These are phyloP conservation scores for Leptodontidium sp. DNA, from an alignment of 2,329 filamentous ascomycete species.

Conservation along the genomic window DNA sequence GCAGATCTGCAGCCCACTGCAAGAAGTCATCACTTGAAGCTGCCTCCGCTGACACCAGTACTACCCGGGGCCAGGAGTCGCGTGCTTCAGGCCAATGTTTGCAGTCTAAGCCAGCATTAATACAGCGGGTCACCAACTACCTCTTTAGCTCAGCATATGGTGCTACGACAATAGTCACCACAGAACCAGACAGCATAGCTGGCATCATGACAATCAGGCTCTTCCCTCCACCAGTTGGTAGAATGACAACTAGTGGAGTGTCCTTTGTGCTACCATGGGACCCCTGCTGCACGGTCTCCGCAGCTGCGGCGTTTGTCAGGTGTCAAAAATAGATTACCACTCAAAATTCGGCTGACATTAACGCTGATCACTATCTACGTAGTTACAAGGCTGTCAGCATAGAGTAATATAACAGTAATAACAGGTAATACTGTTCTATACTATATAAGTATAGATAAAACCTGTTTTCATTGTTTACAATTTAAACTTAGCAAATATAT, in stretches of 20 bases:
- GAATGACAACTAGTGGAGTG: not conserved
- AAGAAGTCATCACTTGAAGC: constrained; percentile 19
- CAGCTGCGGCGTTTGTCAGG: too few species aligned
- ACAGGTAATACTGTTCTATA: too few species aligned
- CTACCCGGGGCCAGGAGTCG: constrained; percentile 15
- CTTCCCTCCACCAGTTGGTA: not conserved
- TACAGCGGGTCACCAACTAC: constrained; percentile 4
- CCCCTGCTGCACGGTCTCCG: not conserved
- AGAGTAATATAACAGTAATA: too few species aligned
- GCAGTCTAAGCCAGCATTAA: not conserved
- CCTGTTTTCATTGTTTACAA: too few species aligned
- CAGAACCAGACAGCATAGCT: not conserved
- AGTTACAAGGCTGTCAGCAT: too few species aligned
- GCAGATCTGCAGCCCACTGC: constrained; percentile 13
- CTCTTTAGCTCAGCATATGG: not conserved
- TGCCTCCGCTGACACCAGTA: constrained; percentile 20
- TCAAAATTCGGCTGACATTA: too few species aligned
- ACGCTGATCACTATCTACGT: too few species aligned
- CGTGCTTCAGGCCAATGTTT: not conserved
- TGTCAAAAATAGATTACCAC: too few species aligned
- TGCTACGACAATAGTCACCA: not conserved
- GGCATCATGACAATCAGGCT: not conserved
- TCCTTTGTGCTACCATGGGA: not conserved
- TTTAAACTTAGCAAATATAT: too few species aligned
- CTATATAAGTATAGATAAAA: too few species aligned